Evolutionary conservation across 2,329 filamentous ascomycete genomes (phyloP), one percentile per base, ranked within the genome.

Genomic region (Xylariaceae sp.): DNA sequence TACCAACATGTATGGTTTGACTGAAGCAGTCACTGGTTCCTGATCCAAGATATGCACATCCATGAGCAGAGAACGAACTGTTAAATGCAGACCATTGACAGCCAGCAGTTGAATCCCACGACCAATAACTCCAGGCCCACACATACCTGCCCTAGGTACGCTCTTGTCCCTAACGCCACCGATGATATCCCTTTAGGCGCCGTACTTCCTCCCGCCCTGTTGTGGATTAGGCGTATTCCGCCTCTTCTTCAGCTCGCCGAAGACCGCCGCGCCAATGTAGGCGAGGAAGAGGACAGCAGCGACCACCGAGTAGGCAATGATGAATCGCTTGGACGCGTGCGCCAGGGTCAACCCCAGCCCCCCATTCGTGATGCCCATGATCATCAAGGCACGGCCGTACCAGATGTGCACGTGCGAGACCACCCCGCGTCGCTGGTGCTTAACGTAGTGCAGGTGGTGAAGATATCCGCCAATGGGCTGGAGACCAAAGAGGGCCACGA

Each of bases 281-380:
- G 58, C 38, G 4, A 63, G 25, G 25, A 60, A 64, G 15, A 74
- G 48, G 8, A 78, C 45, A 7, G 57, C 72, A 0, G 74, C 64
- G 17, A 80, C 56, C 5, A 79, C 67, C 0, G 65, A 56, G 52
- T 80, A 82, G 0, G 68, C 70, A 30, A 74, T 64, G 33, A 71
- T 53, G 28, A 68, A 66, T 9, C 52, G 47, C 3, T 40, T 54
- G 1, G 56, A 43, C 1, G 65, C 63, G 12, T 45, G 41, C 1
- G 70, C 62, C 12, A 78, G 59, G 42, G 67, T 40, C 18, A 83
- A 57, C 3, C 78, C 78, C 4, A 82, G 54, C 0, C 77, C 78
- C 35, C 77, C 78, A 46, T 82, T 82, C 45, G 81, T 52, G 28
- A 80, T 62, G 17, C 74, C 77, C 3, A 80, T 50, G 13, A 72